Conservation (phyloP, 768 basidiomycete species). For the Butyriboletus loyo region DNA sequence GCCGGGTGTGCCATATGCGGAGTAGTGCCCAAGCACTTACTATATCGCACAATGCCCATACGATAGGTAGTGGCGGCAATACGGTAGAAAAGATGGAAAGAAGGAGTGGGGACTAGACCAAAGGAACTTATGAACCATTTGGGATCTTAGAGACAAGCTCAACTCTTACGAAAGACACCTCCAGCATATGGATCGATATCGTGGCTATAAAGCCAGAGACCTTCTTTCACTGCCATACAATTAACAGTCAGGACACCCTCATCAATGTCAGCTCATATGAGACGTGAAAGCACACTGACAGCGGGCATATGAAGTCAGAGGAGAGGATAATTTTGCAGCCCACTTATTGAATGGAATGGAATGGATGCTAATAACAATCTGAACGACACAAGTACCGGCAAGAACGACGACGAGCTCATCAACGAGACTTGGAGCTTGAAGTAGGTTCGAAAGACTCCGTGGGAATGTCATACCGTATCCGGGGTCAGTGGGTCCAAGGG, state of each 20-base stretch:
- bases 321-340: constrained; percentile 71
- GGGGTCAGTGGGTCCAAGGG: no score
- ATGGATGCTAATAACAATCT: constrained; percentile 54
- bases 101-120: constrained; percentile 70
- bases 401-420: constrained; percentile 20
- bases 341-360: constrained; percentile 39
- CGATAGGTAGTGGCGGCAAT: constrained; percentile 52
- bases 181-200: constrained; percentile 87
- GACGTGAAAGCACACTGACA: constrained; percentile 44
- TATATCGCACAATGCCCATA: constrained; percentile 73
- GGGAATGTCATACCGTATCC: not conserved
- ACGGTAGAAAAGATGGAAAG: constrained; percentile 73
- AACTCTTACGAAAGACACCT: constrained; percentile 68
- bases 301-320: constrained; percentile 74
- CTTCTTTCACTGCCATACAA: constrained; percentile 79
- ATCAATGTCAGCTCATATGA: not conserved
- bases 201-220: constrained; percentile 74
- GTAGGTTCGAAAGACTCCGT: not conserved
- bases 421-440: not conserved
- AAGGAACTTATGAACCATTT: not conserved
- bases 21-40: constrained; percentile 67
- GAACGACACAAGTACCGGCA: constrained; percentile 43
- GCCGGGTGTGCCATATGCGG: constrained; percentile 64
- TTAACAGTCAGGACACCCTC: constrained; percentile 7
- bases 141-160: not conserved